Evolutionary conservation across 768 basidiomycete species (phyloP).

Genomic region (Chalciporus chontae): DNA sequence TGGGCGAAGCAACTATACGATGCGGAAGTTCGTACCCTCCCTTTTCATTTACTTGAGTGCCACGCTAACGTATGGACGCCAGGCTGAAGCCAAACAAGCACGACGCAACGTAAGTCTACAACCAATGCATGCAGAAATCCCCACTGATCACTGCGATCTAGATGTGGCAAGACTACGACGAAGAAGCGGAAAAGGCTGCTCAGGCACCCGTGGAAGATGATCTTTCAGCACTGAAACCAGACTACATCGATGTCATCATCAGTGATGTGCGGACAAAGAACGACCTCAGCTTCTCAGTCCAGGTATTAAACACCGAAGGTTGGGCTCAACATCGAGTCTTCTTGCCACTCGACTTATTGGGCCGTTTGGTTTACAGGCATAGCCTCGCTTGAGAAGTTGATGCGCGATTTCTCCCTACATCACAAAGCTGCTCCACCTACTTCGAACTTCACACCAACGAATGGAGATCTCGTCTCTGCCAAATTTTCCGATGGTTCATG

Average conservation of each 20-base stretch:
- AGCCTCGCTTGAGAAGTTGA: conserved; percentile 86
- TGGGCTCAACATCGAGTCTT: conserved; percentile 10
- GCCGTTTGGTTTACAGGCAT: conserved; percentile 54
- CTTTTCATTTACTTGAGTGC: neutral
- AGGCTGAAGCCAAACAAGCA: conserved; percentile 80
- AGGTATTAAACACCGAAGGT: conserved; percentile 91
- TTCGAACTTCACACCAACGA: conserved; percentile 72
- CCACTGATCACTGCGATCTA: conserved; percentile 28
- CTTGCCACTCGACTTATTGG: neutral
- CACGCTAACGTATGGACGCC: conserved; percentile 6
- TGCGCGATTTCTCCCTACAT: conserved; percentile 89
- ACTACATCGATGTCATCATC: conserved; percentile 91
- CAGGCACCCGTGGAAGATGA: conserved; percentile 46
- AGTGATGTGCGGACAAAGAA: conserved; percentile 76
- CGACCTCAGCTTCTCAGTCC: conserved; percentile 87
- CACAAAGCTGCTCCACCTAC: conserved; percentile 66
- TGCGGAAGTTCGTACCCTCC: conserved; percentile 62
- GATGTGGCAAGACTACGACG: conserved; percentile 89
- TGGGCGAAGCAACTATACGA: conserved; percentile 80
- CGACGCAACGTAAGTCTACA: conserved; percentile 65
- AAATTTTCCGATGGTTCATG: conserved; percentile 93
- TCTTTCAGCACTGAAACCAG: conserved; percentile 60
- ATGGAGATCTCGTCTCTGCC: conserved; percentile 89
- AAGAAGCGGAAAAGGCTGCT: conserved; percentile 57
- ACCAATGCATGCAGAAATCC: neutral